Conservation (phyloP, 2,329 filamentous ascomycete genomes). For the Orbilia ellipsospora region DNA sequence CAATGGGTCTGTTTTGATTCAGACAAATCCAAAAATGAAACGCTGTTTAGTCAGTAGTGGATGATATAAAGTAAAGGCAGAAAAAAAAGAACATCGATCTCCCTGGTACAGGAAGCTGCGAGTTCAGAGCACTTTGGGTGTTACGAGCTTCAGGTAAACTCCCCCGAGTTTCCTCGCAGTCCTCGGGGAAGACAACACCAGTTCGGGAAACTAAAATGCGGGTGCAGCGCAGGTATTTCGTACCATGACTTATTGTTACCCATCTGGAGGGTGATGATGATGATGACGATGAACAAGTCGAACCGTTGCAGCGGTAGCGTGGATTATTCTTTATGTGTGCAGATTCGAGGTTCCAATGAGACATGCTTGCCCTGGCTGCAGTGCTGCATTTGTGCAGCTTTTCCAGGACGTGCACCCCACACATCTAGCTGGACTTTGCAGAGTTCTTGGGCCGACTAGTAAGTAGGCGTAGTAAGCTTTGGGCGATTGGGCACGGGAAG, state of each 20-base stretch:
- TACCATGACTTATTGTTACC: too few species aligned
- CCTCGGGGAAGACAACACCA: background rate
- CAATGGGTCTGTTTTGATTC: too few species aligned
- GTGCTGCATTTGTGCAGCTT: slow-evolving; percentile 42
- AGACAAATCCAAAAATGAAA: too few species aligned
- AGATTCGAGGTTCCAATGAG: slow-evolving; percentile 31
- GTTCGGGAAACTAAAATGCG: slow-evolving; percentile 38
- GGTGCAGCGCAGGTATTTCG: slow-evolving; percentile 13
- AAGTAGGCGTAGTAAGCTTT: slow-evolving; percentile 33
- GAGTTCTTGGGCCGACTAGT: slow-evolving; percentile 18
- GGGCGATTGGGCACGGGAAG: slow-evolving; percentile 26
- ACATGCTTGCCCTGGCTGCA: slow-evolving; percentile 42
- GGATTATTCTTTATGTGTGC: slow-evolving; percentile 41
- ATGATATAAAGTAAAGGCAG: too few species aligned
- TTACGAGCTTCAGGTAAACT: background rate
- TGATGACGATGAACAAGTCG: slow-evolving; percentile 27
- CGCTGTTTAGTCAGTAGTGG: too few species aligned
- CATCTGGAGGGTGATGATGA: slow-evolving; percentile 25
- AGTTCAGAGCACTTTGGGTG: background rate
- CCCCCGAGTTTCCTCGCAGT: background rate
- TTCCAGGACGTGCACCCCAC: slow-evolving; percentile 26
- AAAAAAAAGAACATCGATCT: background rate
- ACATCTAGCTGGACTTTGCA: slow-evolving; percentile 17
- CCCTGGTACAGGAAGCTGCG: background rate
- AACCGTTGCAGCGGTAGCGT: slow-evolving; percentile 46